Percentiles rank a stretch among this genome's conserved stretches.
phyloP scores from a whole-genome alignment of 2,329 filamentous ascomycete species.

The Fusarium clavum region DNA sequence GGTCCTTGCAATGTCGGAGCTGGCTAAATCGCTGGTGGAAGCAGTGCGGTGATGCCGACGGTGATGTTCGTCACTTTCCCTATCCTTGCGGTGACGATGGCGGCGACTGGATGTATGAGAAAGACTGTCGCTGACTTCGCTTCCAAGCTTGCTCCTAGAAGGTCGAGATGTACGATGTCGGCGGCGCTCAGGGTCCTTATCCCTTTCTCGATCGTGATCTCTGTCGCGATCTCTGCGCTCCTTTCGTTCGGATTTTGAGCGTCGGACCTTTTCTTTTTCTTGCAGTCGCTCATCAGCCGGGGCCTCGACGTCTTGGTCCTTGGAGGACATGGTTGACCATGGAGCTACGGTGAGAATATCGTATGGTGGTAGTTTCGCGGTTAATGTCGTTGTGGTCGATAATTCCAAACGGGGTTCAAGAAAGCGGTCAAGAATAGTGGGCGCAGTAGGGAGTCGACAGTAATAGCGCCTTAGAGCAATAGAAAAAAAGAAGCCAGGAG shows the following conservation, averaged over 20 bases:
- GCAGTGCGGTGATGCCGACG: slow-evolving; percentile 43
- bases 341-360: slow-evolving; percentile 20
- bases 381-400: slow-evolving; percentile 21
- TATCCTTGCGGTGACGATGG: slow-evolving; percentile 49
- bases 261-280: slow-evolving; percentile 57
- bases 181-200: slow-evolving; percentile 51
- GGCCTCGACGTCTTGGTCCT: slow-evolving; percentile 57
- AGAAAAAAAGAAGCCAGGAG: not conserved
- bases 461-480: slow-evolving; percentile 2
- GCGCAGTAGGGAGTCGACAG: slow-evolving; percentile 12
- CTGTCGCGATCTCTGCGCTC: slow-evolving; percentile 52
- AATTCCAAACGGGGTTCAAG: slow-evolving; percentile 27
- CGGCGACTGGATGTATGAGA: slow-evolving; percentile 54
- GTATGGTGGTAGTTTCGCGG: slow-evolving; percentile 14
- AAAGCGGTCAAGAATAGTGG: slow-evolving; percentile 31
- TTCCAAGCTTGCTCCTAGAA: slow-evolving; percentile 55
- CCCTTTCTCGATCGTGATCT: slow-evolving; percentile 49
- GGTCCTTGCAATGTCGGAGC: slow-evolving; percentile 57
- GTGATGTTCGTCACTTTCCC: slow-evolving; percentile 51
- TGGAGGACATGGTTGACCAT: slow-evolving; percentile 56
- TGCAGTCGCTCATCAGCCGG: slow-evolving; percentile 52
- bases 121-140: slow-evolving; percentile 55
- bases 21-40: slow-evolving; percentile 62
- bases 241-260: slow-evolving; percentile 55
- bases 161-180: slow-evolving; percentile 57